Evolutionary conservation across 495 filamentous ascomycete species (phyloP).

Genomic region (Clohesyomyces aquaticus): DNA sequence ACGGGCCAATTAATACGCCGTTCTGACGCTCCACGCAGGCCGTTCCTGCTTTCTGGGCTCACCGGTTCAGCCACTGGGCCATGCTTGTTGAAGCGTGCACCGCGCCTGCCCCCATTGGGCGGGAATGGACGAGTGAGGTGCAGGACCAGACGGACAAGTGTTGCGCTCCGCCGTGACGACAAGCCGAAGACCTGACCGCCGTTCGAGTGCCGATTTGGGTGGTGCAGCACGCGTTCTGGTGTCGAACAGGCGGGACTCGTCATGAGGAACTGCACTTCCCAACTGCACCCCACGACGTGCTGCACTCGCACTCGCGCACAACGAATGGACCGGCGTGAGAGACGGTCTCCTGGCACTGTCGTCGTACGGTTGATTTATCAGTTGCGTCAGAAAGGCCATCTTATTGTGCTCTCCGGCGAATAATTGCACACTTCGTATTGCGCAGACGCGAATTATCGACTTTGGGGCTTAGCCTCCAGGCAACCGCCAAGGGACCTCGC

Average conservation of each 20-base stretch:
- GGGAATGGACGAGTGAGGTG: slow-evolving; percentile 2
- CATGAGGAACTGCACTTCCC: too few relatives aligned
- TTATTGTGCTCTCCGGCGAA: slow-evolving; percentile 28
- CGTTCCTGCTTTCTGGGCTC: neutral
- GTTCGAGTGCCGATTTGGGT: slow-evolving; percentile 18
- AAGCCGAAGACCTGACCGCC: slow-evolving; percentile 19
- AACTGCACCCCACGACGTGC: neutral
- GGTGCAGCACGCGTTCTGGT: neutral
- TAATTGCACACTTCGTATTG: slow-evolving; percentile 10
- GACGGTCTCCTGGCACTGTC: slow-evolving; percentile 6
- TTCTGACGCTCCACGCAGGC: neutral
- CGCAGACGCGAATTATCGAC: slow-evolving; percentile 17
- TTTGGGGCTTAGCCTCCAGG: slow-evolving; percentile 31
- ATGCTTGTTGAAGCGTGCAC: too few relatives aligned
- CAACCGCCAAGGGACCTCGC: slow-evolving; percentile 24
- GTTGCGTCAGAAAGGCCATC: slow-evolving; percentile 15
- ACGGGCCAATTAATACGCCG: neutral
- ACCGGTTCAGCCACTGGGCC: too few relatives aligned
- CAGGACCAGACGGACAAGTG: neutral
- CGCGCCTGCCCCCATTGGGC: slow-evolving; percentile 27
- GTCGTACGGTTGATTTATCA: neutral
- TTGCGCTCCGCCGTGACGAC: neutral
- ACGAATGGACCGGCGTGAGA: slow-evolving; percentile 13
- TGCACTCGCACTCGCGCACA: neutral
- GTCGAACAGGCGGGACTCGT: slow-evolving; percentile 17